A percentile compares a stretch with the other conserved stretches of the same genome.
phyloP scores from a whole-genome alignment of 176 grass and related monocot genomes.

The Oryza rufipogon region DNA sequence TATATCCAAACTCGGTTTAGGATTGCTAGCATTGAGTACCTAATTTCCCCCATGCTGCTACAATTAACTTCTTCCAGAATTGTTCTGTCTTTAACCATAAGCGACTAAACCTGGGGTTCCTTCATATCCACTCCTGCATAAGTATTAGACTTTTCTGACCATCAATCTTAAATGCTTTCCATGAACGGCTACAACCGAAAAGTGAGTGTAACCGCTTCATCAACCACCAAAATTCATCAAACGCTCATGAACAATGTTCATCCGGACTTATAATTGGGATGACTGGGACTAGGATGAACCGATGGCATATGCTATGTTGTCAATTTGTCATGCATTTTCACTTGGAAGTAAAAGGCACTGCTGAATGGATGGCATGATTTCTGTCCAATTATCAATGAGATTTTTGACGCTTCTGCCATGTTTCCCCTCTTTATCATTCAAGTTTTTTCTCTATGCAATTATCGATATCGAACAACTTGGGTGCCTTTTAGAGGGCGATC shows the following conservation, averaged over 20 bases:
- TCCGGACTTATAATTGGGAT: background rate
- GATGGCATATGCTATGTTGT: background rate
- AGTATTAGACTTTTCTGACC: background rate
- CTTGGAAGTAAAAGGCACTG: background rate
- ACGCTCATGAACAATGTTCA: background rate
- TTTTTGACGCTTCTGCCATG: background rate
- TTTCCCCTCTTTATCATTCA: background rate
- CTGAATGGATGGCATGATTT: background rate
- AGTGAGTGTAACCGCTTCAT: background rate
- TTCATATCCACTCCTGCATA: background rate
- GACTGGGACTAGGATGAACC: background rate
- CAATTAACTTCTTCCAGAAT: background rate
- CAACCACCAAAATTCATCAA: conserved; percentile 12
- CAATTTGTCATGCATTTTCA: background rate
- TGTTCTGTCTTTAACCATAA: no score
- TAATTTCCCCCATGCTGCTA: background rate
- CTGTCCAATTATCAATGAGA: background rate
- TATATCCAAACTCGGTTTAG: no score
- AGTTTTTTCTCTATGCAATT: background rate
- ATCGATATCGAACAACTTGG: background rate
- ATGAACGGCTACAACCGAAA: background rate
- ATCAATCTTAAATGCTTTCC: background rate
- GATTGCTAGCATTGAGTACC: no score
- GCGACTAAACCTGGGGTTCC: background rate
- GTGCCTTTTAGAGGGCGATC: background rate